Conservation (phyloP, 164 flowering plant species). For the Macadamia integrifolia region DNA sequence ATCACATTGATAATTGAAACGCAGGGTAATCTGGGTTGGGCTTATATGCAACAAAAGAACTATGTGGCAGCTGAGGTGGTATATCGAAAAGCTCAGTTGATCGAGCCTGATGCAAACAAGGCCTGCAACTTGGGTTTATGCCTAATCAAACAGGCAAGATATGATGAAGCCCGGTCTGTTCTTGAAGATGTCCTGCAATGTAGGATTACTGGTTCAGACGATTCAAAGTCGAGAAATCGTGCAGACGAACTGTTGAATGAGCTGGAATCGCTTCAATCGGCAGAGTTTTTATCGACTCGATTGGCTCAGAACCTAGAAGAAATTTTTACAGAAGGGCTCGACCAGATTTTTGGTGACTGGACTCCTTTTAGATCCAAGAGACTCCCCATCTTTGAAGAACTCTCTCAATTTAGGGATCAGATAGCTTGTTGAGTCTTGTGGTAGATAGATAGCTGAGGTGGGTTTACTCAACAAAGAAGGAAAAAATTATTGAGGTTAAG, state of each 20-base stretch:
- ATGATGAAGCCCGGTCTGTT: conserved; percentile 41
- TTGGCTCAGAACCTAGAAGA: conserved; percentile 35
- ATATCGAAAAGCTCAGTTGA: conserved; percentile 69
- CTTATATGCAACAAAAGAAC: conserved; percentile 80
- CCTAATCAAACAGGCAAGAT: conserved; percentile 51
- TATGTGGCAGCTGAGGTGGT: conserved; percentile 73
- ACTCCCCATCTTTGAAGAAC: conserved; percentile 87
- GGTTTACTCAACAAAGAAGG: background rate
- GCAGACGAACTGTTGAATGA: background rate
- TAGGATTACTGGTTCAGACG: conserved; percentile 49
- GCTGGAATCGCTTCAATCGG: background rate
- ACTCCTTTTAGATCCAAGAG: conserved; percentile 46
- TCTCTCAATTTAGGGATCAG: conserved; percentile 61
- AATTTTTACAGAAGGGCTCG: conserved; percentile 49
- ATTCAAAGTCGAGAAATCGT: conserved; percentile 30
- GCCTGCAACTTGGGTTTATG: conserved; percentile 69
- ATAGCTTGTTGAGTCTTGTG: conserved; percentile 52
- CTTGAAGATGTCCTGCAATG: conserved; percentile 43
- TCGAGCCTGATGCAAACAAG: conserved; percentile 83
- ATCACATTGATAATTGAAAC: background rate
- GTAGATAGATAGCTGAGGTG: background rate
- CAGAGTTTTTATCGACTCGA: too few relatives aligned
- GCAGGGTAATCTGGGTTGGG: conserved; percentile 97
- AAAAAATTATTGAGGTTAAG: too few relatives aligned
- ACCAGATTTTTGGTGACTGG: conserved; percentile 45